These are phyloP conservation scores for Penicillium psychrofluorescens DNA, from an alignment of 495 filamentous ascomycete species.

Conservation along the genomic window DNA sequence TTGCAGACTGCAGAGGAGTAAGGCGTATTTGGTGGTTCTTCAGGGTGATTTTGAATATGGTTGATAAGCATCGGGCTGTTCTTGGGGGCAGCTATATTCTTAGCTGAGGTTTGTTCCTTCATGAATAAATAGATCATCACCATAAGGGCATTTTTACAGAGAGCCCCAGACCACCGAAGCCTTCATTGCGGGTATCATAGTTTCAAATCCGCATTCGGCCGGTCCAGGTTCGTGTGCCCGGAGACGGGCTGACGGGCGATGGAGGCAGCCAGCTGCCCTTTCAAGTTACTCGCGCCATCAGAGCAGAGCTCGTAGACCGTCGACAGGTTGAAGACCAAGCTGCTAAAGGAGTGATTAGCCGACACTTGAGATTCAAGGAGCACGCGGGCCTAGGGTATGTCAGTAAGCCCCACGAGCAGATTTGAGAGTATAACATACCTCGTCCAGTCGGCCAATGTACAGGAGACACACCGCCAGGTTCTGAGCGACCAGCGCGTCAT, in stretches of 20 bases:
- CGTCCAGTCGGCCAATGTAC: slow-evolving; percentile 67
- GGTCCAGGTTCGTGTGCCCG: slow-evolving; percentile 56
- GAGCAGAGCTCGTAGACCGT: slow-evolving; percentile 91
- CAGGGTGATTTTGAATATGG: slow-evolving; percentile 4
- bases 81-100: no score
- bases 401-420: slow-evolving; percentile 1
- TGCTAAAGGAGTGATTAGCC: slow-evolving; percentile 56
- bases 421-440: slow-evolving; percentile 42
- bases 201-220: slow-evolving; percentile 70
- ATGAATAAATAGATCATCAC: not conserved
- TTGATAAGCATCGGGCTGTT: no score
- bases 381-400: slow-evolving; percentile 37
- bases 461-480: slow-evolving; percentile 79
- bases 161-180: slow-evolving; percentile 9
- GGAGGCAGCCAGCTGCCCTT: slow-evolving; percentile 60
- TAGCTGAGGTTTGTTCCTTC: no score
- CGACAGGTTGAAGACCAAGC: slow-evolving; percentile 78
- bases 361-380: slow-evolving; percentile 59
- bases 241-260: slow-evolving; percentile 47
- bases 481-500: slow-evolving; percentile 51
- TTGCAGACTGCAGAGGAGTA: no score
- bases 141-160: slow-evolving; percentile 8
- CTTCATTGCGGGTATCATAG: slow-evolving; percentile 37
- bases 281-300: slow-evolving; percentile 61
- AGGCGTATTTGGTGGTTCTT: not conserved